These are phyloP conservation scores for Priceomyces fermenticarens DNA, from an alignment of 805 yeast species.

Conservation along the genomic window DNA sequence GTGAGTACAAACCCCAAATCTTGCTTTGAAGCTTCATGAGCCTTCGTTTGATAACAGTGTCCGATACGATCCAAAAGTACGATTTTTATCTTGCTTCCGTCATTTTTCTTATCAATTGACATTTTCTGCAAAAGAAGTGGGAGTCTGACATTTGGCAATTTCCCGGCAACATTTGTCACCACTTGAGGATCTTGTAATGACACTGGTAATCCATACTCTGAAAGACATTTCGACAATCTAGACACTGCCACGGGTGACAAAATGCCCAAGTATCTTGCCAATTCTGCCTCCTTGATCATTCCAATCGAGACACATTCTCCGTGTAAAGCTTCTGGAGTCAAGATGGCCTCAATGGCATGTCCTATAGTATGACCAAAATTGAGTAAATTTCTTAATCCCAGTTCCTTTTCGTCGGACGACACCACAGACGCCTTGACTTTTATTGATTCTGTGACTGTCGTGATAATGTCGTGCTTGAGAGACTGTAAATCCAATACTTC, in stretches of 20 bases:
- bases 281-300: slow-evolving; percentile 90
- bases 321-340: slow-evolving; percentile 93
- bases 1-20: slow-evolving; percentile 80
- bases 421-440: slow-evolving; percentile 93
- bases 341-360: slow-evolving; percentile 96
- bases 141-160: slow-evolving; percentile 63
- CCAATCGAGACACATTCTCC: slow-evolving; percentile 99
- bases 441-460: slow-evolving; percentile 81
- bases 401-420: slow-evolving; percentile 90
- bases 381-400: slow-evolving; percentile 85
- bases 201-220: slow-evolving; percentile 83
- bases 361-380: slow-evolving; percentile 98
- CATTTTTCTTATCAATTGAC: slow-evolving; percentile 96
- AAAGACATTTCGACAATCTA: slow-evolving; percentile 75
- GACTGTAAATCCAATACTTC: slow-evolving; percentile 49
- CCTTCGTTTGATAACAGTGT: slow-evolving; percentile 81
- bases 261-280: slow-evolving; percentile 86
- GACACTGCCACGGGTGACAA: slow-evolving; percentile 93
- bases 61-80: slow-evolving; percentile 85
- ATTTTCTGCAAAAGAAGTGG: slow-evolving; percentile 73
- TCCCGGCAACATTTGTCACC: slow-evolving; percentile 60
- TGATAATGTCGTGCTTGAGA: slow-evolving; percentile 70
- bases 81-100: slow-evolving; percentile 84
- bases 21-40: slow-evolving; percentile 77
- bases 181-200: slow-evolving; percentile 71